phyloP scores from a whole-genome alignment of 208 protist species.

The Strigomonas culicis region DNA sequence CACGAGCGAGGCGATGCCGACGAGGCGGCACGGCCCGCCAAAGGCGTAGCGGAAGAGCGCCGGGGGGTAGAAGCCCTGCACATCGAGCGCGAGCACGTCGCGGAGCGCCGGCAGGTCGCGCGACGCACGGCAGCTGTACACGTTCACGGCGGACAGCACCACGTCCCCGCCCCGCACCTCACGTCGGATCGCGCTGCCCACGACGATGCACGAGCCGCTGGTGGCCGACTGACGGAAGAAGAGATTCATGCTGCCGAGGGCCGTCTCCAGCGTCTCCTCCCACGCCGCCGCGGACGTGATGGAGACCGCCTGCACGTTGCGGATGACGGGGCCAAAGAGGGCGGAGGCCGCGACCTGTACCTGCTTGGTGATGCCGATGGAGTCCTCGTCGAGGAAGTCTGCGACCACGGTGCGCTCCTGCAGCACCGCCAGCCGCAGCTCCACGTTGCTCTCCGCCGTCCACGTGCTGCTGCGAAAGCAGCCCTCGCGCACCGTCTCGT shows the following conservation, averaged over 20 bases:
- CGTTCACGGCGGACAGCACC: constrained; percentile 24
- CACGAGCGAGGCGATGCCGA: constrained; percentile 29
- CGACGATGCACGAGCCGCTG: constrained; percentile 12
- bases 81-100: constrained; percentile 27
- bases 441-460: constrained; percentile 23
- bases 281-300: constrained; percentile 7
- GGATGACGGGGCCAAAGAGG: constrained; percentile 34
- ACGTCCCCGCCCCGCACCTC: constrained; percentile 21
- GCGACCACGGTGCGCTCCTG: constrained; percentile 20
- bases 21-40: constrained; percentile 20
- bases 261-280: constrained; percentile 11
- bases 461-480: constrained; percentile 24
- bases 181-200: constrained; percentile 24
- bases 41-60: constrained; percentile 40
- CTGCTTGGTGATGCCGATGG: neutral
- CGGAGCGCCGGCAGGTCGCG: constrained; percentile 28
- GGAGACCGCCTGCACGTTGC: constrained; percentile 21
- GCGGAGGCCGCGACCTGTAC: constrained; percentile 24
- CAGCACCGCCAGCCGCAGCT: constrained; percentile 26
- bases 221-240: constrained; percentile 6
- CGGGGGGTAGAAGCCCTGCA: constrained; percentile 16
- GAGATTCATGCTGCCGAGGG: constrained; percentile 6
- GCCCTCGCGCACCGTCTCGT: constrained; percentile 10
- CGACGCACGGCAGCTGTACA: constrained; percentile 15
- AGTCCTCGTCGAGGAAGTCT: constrained; percentile 19